Evolutionary conservation across 306 rosid genomes (phyloP), one percentile per base, ranked within the genome.

Genomic region (Cucurbita ficifolia): DNA sequence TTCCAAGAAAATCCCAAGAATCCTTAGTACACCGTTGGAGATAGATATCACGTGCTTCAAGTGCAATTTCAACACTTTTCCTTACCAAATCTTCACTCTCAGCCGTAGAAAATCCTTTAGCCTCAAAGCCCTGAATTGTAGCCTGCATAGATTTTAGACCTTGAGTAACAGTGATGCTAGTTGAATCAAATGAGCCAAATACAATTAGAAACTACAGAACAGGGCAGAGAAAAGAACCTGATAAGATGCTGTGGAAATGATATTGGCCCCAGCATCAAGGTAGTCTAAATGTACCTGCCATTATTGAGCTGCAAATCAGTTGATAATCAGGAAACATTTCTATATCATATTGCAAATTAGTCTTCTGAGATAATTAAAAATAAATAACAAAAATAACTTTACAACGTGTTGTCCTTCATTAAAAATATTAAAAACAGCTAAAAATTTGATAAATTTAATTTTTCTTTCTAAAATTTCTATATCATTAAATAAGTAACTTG

Each of bases 241-340:
- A 84, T 94, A 94, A 68, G 98, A 94, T 71, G 92, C 92, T 36
- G 95, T 90, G 22, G 80, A 48, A 48, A 94, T 86, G 77, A 94
- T 84, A 85, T 85, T 94, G 72, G 96, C 98, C 24, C 98, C 98
- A 58, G 97, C 92, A 40, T 86, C 84, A 76, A 94, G 96, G 79
- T 94, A 94, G 84, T 89, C 98, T 74, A 90, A 81, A 76, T 94
- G 98, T 22, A 94, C 98, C 98, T 94, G 83, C 75, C 46, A 63
- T 7, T 7, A 21, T 70, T 43, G 36, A 21, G n/a, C 56, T 52
- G n/a, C 53, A 54, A 61, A 52, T 73, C 11, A 73, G n/a, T 8
- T 12, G 36, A 10, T 64, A 16, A 63, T 9, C 50, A 43, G 4
- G 46, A 63, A 63, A n/a, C 13, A 16, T 38, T 62, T n/a, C n/a